Base-by-base conservation (phyloP, 106 monocot genomes). In the Acorus gramineus region DNA sequence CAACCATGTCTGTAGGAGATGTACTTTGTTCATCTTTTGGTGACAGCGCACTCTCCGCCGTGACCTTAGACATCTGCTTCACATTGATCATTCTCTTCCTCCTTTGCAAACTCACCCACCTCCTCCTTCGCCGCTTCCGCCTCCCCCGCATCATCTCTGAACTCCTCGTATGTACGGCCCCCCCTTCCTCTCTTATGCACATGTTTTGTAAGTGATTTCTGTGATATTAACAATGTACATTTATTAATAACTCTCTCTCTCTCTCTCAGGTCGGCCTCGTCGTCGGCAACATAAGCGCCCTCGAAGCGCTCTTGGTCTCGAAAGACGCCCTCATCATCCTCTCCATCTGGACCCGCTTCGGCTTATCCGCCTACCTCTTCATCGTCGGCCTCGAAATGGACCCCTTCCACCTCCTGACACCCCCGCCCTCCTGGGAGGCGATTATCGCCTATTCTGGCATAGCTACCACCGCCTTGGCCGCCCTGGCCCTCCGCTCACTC, bases 331-430 rank as follows among this genome's bases (percentile, higher is more conserved):
- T 6, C 11, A 47, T 2, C 46, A 63, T 8, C 44, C 54, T 2
- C 53, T 82, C 46, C 42, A 55, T 42, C 11, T 52, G 6, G 49
- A 79, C 4, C 64, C 66, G 0, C 10, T 60, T 45, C 53, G 42
- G 62, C 56, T 79, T 79, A 62, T 44, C 62, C 42, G 14, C 61
- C 44, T 90, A 90, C 80, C 62, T 90, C 59, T 83, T 90, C 48
- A 74, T 73, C 11, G 61, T 80, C 13, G 90, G 85, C 48, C 77
- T 90, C 3, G 90, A 86, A 76, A 85, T 90, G 85, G 85, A 90
- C 2, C 78, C 78, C 28, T 28, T 28, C 2, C 52, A 63, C 6
- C 42, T 70, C 44, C 10, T 87, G 11, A 57, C 84, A 48, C 14
- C 50, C 0, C 13, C n/a, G 2, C 68, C 74, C 5, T 7, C 64